These are phyloP conservation scores for Fusarium bulbicola DNA, from an alignment of 2,329 filamentous ascomycete species.

Conservation along the genomic window DNA sequence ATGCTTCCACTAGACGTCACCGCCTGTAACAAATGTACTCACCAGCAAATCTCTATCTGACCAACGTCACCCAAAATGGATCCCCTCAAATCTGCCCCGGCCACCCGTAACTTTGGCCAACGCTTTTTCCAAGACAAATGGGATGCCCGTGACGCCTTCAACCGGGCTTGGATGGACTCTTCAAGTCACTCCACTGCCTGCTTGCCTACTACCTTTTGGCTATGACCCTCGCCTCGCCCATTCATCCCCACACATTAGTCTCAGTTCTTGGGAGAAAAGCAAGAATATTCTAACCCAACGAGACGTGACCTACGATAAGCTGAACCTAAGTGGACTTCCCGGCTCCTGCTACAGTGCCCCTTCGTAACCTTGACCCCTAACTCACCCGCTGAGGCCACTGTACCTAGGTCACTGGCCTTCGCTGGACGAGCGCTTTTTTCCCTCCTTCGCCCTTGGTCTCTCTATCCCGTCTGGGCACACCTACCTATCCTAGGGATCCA, in stretches of 20 bases:
- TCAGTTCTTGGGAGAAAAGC: constrained; percentile 9
- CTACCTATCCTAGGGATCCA: neutral
- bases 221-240: constrained; percentile 9
- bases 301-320: neutral
- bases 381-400: constrained; percentile 15
- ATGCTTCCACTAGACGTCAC: constrained; percentile 10
- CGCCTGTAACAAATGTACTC: constrained; percentile 19
- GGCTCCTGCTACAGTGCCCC: constrained; percentile 11
- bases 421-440: neutral
- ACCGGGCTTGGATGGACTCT: constrained; percentile 20
- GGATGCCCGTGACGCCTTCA: constrained; percentile 36
- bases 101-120: constrained; percentile 33
- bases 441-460: neutral
- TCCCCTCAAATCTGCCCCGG: constrained; percentile 21
- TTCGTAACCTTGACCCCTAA: constrained; percentile 9
- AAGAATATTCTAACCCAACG: neutral
- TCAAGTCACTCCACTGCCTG: constrained; percentile 33
- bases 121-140: constrained; percentile 30
- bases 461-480: neutral
- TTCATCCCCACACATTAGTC: constrained; percentile 18
- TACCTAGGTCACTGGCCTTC: constrained; percentile 1
- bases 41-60: constrained; percentile 16
- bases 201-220: constrained; percentile 14
- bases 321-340: neutral
- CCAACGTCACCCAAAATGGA: constrained; percentile 34